A percentile compares a stretch with the other conserved stretches of the same genome.
Evolutionary conservation across 257 asterid species (phyloP).

Genomic region (Nicotiana attenuata): DNA sequence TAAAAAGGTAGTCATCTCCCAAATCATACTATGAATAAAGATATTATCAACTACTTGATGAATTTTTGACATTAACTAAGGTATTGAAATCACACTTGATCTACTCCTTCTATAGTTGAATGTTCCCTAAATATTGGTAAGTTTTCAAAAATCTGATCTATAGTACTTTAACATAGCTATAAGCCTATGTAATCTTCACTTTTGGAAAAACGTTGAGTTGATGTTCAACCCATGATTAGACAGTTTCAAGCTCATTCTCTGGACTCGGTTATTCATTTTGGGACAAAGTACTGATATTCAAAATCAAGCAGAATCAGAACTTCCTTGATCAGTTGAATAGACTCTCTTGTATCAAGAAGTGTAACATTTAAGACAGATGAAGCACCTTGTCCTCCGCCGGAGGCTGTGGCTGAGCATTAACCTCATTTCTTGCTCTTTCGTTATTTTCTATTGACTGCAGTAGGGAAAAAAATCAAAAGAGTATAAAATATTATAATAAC

Average conservation of each 20-base stretch:
- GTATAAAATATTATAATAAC: background rate
- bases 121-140: conserved; percentile 2
- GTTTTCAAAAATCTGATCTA: background rate
- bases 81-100: background rate
- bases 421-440: conserved; percentile 70
- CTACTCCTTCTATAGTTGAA: background rate
- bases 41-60: conserved; percentile 2
- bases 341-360: conserved; percentile 4
- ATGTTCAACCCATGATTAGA: conserved; percentile 2
- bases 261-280: background rate
- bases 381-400: conserved; percentile 69
- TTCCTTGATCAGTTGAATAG: background rate
- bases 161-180: conserved; percentile 3
- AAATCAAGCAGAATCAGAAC: background rate
- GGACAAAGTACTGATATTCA: background rate
- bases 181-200: background rate
- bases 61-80: background rate
- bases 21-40: background rate
- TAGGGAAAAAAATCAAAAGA: conserved; percentile 1
- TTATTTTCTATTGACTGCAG: conserved; percentile 64
- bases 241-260: conserved; percentile 3
- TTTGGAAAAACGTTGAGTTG: background rate
- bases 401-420: conserved; percentile 36
- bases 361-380: background rate
- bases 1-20: background rate